phyloP scores from a whole-genome alignment of 352 stramenopile species.

The Pythium insidiosum region DNA sequence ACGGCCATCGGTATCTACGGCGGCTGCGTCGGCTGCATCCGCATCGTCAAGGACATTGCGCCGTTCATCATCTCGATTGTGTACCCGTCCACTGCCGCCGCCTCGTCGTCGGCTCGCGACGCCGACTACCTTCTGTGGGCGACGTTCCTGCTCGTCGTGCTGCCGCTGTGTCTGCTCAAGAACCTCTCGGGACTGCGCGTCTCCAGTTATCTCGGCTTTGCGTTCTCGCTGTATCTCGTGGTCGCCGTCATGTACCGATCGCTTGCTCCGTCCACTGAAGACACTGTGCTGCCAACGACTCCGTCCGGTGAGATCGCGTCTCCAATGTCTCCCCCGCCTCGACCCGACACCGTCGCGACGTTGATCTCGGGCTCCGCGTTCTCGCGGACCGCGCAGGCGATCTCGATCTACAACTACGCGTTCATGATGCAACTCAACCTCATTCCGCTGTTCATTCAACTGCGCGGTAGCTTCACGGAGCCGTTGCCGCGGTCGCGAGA shows the following conservation, averaged over 20 bases:
- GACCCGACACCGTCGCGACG: slow-evolving; percentile 12
- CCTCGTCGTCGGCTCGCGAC: slow-evolving; percentile 12
- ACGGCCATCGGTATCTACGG: slow-evolving; percentile 65
- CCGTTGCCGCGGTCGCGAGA: slow-evolving; percentile 28
- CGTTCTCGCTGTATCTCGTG: slow-evolving; percentile 58
- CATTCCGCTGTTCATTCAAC: slow-evolving; percentile 61
- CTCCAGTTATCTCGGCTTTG: slow-evolving; percentile 64
- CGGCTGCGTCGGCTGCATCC: slow-evolving; percentile 59
- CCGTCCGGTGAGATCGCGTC: neutral
- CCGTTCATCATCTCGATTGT: slow-evolving; percentile 45
- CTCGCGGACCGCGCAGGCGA: slow-evolving; percentile 35
- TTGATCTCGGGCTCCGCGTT: slow-evolving; percentile 22
- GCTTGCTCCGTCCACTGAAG: slow-evolving; percentile 8
- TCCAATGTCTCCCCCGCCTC: slow-evolving; percentile 6
- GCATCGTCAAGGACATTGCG: slow-evolving; percentile 57
- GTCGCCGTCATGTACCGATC: slow-evolving; percentile 45
- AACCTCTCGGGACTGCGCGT: slow-evolving; percentile 56
- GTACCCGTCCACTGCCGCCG: neutral
- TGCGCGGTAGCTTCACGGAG: slow-evolving; percentile 50
- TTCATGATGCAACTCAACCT: slow-evolving; percentile 85
- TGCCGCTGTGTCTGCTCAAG: slow-evolving; percentile 66
- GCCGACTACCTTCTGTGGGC: slow-evolving; percentile 42
- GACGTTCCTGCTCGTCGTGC: slow-evolving; percentile 42
- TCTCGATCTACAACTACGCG: slow-evolving; percentile 80
- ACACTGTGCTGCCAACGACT: neutral